Evolutionary conservation across 2,329 filamentous ascomycete genomes (phyloP).

Genomic region (Elsinoe ampelina): DNA sequence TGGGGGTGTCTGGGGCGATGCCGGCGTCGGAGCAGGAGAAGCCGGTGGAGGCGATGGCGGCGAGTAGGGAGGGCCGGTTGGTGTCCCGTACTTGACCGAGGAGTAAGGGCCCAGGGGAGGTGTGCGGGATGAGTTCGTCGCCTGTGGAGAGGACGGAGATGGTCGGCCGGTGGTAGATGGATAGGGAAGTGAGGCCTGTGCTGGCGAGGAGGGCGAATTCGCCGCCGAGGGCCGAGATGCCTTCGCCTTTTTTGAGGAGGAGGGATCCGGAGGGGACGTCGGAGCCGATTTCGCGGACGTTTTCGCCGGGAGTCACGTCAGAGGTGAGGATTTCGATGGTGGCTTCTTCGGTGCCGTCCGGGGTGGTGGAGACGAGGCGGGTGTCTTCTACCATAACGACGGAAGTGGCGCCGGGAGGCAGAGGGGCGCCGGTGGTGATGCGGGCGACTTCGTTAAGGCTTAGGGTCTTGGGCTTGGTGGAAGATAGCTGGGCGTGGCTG

Average conservation of each 20-base stretch:
- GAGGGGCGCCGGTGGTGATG: conserved; percentile 88
- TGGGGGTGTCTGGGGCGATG: conserved; percentile 66
- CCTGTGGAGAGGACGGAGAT: conserved; percentile 88
- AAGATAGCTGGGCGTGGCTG: conserved; percentile 62
- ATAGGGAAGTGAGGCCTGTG: conserved; percentile 63
- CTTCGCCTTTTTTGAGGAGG: conserved; percentile 68
- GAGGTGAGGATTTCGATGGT: conserved; percentile 79
- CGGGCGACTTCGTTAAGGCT: conserved; percentile 69
- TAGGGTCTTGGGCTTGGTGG: conserved; percentile 56
- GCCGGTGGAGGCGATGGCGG: conserved; percentile 62
- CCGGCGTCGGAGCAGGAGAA: conserved; percentile 77
- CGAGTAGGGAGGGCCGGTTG: conserved; percentile 79
- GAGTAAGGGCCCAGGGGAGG: conserved; percentile 51
- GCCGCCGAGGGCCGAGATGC: conserved; percentile 78
- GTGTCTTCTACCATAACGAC: conserved; percentile 98
- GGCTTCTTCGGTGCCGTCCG: conserved; percentile 74
- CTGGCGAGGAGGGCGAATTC: conserved; percentile 86
- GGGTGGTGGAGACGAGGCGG: conserved; percentile 60
- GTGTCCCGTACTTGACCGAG: conserved; percentile 87
- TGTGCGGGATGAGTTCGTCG: conserved; percentile 79
- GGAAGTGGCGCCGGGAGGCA: conserved; percentile 79
- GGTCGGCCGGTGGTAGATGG: conserved; percentile 64
- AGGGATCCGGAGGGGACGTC: conserved; percentile 63
- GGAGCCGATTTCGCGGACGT: conserved; percentile 83
- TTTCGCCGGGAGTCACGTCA: conserved; percentile 67